phyloP scores from a whole-genome alignment of 768 basidiomycete genomes.

The Mycena vulgaris region DNA sequence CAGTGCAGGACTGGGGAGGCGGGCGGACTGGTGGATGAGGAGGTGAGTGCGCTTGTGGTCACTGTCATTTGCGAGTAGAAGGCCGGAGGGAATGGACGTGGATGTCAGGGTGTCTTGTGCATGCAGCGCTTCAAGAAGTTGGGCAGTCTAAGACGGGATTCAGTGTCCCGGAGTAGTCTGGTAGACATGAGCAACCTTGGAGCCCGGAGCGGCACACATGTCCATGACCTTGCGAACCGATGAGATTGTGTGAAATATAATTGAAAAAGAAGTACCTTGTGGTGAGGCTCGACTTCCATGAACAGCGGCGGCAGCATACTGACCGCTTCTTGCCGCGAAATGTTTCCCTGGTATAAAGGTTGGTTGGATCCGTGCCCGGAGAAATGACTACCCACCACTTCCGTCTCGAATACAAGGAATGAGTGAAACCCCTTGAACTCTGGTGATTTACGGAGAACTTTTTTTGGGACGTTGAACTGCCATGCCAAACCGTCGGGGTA shows the following conservation, averaged over 20 bases:
- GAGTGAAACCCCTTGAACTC: conserved; percentile 97
- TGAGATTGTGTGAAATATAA: background rate
- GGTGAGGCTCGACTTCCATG: conserved; percentile 94
- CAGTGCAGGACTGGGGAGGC: conserved; percentile 91
- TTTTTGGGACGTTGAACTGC: conserved; percentile 95
- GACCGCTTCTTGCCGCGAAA: conserved; percentile 97
- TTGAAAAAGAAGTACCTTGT: conserved; percentile 67
- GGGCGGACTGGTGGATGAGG: conserved; percentile 96
- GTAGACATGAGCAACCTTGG: conserved; percentile 73
- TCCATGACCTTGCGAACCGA: conserved; percentile 80
- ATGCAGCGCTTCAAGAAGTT: conserved; percentile 96
- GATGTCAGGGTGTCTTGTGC: conserved; percentile 77
- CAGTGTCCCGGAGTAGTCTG: background rate
- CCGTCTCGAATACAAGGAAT: conserved; percentile 97
- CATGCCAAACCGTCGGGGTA: conserved; percentile 96
- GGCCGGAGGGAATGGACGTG: conserved; percentile 82
- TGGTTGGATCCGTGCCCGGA: background rate
- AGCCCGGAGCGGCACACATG: conserved; percentile 99
- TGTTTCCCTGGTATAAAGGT: conserved; percentile 77
- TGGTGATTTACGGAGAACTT: conserved; percentile 86
- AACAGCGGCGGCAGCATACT: conserved; percentile 99
- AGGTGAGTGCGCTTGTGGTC: conserved; percentile 96
- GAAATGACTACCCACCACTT: conserved; percentile 76
- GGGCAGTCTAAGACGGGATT: conserved; percentile 79
- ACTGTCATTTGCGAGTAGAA: conserved; percentile 95